Evolutionary conservation across 139 green algal genomes (phyloP), one percentile per base, ranked within the genome.

Genomic region (Microglena sp.): DNA sequence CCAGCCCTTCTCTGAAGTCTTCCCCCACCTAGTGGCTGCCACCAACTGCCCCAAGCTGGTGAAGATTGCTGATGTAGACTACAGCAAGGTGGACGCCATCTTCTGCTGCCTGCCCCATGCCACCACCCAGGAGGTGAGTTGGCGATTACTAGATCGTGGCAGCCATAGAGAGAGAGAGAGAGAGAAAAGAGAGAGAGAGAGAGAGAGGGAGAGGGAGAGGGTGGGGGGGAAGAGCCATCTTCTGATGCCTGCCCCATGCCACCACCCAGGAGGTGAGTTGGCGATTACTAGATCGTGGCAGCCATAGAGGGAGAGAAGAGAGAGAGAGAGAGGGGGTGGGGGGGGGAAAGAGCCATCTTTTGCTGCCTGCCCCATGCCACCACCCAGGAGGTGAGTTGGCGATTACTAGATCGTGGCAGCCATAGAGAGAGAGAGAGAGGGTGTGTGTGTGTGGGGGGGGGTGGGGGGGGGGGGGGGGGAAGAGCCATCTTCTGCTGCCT

Each of bases 81-180:
- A 83, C 63, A 60, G 45, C 32, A 29, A 81, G 5, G 76, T 98
- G 21, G 93, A 98, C 54, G 89, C 85, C 8, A 92, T 82, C n/a
- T 98, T 98, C 77, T 97, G 91, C 83, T 98, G 93, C 78, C 79
- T 98, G 70, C 93, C 93, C 1, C 93, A 98, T 53, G 93, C 83
- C 22, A 97, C 93, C n/a, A 98, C 93, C 0, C 71, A 77, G 65
- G 71, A n/a, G 55, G 15, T 2, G 11, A 81, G 86, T 50, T 50
- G 40, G 40, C 15, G 40, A 15, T 50, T 24, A 15, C 40, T 24
- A 50, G 40, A 15, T 11, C 40, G 40, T 50, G 15, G 40, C n/a
- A n/a, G n/a, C n/a, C n/a, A n/a, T n/a, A n/a, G n/a, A n/a, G n/a
- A n/a, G n/a, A n/a, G n/a, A n/a, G n/a, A n/a, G n/a, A n/a, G n/a